Evolutionary conservation across 1,139 yeast genomes (phyloP).

Genomic region (Kodamaea plutei): DNA sequence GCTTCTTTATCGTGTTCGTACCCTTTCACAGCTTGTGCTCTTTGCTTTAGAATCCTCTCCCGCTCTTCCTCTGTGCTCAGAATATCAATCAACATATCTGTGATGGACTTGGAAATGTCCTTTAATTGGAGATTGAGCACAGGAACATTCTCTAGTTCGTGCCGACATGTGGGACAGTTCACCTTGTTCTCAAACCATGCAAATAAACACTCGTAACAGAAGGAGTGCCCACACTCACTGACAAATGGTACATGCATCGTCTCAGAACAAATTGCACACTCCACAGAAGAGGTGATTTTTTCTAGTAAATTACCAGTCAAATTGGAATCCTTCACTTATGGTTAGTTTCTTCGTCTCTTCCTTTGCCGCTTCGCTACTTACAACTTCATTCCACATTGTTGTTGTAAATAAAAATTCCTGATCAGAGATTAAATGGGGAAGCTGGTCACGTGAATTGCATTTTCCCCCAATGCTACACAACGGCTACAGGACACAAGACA

Average conservation of each 20-base stretch:
- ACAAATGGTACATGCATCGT: constrained; percentile 43
- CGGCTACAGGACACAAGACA: too few relatives aligned
- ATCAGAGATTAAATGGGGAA: too few relatives aligned
- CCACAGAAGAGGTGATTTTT: constrained; percentile 27
- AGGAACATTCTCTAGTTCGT: constrained; percentile 40
- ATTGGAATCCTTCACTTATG: constrained; percentile 17
- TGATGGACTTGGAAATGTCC: constrained; percentile 28
- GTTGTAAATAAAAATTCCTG: constrained; percentile 1
- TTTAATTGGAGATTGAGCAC: constrained; percentile 41
- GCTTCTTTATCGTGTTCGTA: constrained; percentile 38
- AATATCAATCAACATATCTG: constrained; percentile 29
- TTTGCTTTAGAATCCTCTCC: constrained; percentile 19
- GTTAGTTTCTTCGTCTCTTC: too few relatives aligned
- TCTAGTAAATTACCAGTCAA: constrained; percentile 17
- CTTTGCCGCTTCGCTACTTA: too few relatives aligned
- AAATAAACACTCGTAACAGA: constrained; percentile 46
- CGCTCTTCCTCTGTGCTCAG: constrained; percentile 19
- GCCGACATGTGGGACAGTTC: constrained; percentile 57
- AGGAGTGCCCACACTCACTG: constrained; percentile 42
- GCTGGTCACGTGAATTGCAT: neutral
- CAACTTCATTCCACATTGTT: constrained; percentile 9
- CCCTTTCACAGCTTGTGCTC: constrained; percentile 21
- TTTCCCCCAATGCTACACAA: too few relatives aligned
- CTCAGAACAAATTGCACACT: constrained; percentile 44
- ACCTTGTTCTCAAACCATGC: constrained; percentile 48